phyloP scores from a whole-genome alignment of 139 green algal species.

The Eudorina sp. region DNA sequence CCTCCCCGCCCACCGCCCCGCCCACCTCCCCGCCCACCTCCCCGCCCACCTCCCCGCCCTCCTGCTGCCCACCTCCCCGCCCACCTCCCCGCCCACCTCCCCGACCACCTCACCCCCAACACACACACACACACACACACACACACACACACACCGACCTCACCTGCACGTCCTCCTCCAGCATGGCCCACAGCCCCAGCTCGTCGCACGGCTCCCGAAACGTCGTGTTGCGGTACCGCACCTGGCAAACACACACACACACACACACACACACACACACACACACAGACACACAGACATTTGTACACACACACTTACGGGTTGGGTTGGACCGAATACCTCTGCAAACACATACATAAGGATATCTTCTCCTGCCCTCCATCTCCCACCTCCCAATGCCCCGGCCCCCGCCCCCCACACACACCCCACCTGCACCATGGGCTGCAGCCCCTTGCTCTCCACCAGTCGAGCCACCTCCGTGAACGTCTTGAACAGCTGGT shows the following conservation, averaged over 20 bases:
- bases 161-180: constrained; percentile 40
- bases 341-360: no score
- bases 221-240: constrained; percentile 2
- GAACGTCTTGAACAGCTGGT: constrained; percentile 64
- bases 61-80: background rate
- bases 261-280: background rate
- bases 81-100: background rate
- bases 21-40: no score
- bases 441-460: constrained; percentile 60
- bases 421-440: constrained; percentile 54
- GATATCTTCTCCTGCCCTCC: no score
- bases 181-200: background rate
- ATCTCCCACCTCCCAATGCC: no score
- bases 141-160: no score
- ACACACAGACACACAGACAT: background rate
- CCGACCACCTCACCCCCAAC: no score
- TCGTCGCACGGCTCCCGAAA: background rate
- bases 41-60: no score
- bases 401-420: background rate
- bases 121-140: no score
- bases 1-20: no score
- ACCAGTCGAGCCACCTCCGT: constrained; percentile 59
- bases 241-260: background rate
- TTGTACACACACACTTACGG: background rate
- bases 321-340: background rate